phyloP scores from a whole-genome alignment of 345 rosid species.

The Eucalyptus virginea region DNA sequence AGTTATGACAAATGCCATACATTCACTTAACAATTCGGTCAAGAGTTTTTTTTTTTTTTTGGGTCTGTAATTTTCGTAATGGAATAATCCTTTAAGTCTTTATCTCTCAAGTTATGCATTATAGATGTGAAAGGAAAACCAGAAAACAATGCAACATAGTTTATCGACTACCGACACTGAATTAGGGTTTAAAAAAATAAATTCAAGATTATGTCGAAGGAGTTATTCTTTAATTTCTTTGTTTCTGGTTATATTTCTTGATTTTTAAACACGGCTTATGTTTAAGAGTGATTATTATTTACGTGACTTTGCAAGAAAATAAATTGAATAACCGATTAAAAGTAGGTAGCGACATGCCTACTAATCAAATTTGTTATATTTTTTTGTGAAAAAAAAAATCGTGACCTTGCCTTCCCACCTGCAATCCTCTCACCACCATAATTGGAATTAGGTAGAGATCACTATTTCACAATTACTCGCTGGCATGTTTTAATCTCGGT shows the following conservation, averaged over 20 bases:
- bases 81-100: no score
- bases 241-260: not conserved
- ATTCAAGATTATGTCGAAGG: not conserved
- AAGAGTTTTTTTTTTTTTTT: no score
- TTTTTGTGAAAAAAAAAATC: not conserved
- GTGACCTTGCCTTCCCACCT: not conserved
- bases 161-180: not conserved
- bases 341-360: not conserved
- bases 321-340: not conserved
- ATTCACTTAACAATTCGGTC: no score
- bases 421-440: not conserved
- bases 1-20: no score
- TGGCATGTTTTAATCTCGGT: not conserved
- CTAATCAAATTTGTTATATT: not conserved
- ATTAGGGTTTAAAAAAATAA: not conserved
- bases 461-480: not conserved
- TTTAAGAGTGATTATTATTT: not conserved
- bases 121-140: not conserved
- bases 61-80: no score
- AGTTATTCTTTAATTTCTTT: not conserved
- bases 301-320: not conserved
- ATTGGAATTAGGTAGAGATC: not conserved
- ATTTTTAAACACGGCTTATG: not conserved
- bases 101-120: no score
- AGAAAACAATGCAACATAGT: not conserved